Percentiles rank a stretch among this genome's conserved stretches.
These are phyloP conservation scores for Hygrocybe coccinea DNA, from an alignment of 768 basidiomycete genomes.

Conservation along the genomic window DNA sequence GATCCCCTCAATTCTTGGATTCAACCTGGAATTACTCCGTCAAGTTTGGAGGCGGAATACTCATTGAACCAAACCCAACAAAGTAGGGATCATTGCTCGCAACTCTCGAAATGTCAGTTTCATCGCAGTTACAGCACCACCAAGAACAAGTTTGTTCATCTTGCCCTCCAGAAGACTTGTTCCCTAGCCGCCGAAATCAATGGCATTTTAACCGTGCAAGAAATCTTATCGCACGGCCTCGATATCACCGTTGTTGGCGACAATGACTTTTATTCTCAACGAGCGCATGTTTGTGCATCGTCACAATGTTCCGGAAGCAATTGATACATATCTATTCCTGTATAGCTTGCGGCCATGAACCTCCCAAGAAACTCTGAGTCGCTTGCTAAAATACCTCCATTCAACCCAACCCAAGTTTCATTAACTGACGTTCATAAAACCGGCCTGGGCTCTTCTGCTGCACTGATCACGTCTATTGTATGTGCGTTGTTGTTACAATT, in stretches of 20 bases:
- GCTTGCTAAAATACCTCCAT: conserved; percentile 67
- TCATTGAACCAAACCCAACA: conserved; percentile 27
- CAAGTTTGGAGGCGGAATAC: conserved; percentile 32
- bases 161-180: conserved; percentile 78
- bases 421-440: conserved; percentile 93
- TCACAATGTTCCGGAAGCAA: neutral
- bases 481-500: conserved; percentile 79
- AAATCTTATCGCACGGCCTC: conserved; percentile 49
- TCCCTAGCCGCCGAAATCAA: conserved; percentile 59
- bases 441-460: conserved; percentile 94
- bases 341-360: conserved; percentile 56
- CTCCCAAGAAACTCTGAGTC: conserved; percentile 62
- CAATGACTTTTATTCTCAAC: conserved; percentile 98
- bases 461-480: conserved; percentile 92
- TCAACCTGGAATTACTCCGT: conserved; percentile 74
- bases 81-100: conserved; percentile 4
- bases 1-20: conserved; percentile 86
- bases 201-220: conserved; percentile 39
- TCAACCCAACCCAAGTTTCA: conserved; percentile 61
- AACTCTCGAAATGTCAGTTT: conserved; percentile 8
- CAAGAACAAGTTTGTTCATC: conserved; percentile 89
- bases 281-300: conserved; percentile 58
- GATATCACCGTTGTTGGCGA: conserved; percentile 84
- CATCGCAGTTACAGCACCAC: conserved; percentile 32
- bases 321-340: neutral